These are phyloP conservation scores for Nelumbo lutea DNA, from an alignment of 164 flowering plant genomes.

Conservation along the genomic window DNA sequence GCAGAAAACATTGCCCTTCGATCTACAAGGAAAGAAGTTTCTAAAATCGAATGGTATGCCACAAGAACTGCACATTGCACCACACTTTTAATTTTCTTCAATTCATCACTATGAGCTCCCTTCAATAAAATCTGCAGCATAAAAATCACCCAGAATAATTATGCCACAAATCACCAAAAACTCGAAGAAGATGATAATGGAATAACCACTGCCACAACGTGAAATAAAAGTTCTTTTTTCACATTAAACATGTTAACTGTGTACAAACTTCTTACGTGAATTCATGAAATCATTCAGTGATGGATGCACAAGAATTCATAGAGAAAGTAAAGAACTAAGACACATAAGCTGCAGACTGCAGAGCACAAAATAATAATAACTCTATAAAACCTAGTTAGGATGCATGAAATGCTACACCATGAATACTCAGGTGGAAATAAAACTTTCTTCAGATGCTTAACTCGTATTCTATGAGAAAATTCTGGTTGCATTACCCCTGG, in stretches of 20 bases:
- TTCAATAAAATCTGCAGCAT: slow-evolving; percentile 78
- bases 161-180: no score
- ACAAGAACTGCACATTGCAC: slow-evolving; percentile 63
- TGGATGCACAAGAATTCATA: neutral
- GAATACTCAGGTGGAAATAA: neutral
- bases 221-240: no score
- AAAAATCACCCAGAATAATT: neutral
- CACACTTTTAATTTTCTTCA: slow-evolving; percentile 76
- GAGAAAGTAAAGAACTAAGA: neutral
- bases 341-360: neutral
- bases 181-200: no score
- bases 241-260: no score
- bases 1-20: slow-evolving; percentile 72
- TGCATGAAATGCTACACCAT: no score
- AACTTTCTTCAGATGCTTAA: neutral
- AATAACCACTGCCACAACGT: no score
- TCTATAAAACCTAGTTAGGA: no score
- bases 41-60: slow-evolving; percentile 83
- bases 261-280: no score
- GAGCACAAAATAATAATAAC: no score
- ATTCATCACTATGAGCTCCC: slow-evolving; percentile 74
- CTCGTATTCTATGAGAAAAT: neutral
- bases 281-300: no score
- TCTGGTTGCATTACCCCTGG: neutral
- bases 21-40: slow-evolving; percentile 79